Conservation (phyloP, 305 asterid genomes). For the Andrographis paniculata region DNA sequence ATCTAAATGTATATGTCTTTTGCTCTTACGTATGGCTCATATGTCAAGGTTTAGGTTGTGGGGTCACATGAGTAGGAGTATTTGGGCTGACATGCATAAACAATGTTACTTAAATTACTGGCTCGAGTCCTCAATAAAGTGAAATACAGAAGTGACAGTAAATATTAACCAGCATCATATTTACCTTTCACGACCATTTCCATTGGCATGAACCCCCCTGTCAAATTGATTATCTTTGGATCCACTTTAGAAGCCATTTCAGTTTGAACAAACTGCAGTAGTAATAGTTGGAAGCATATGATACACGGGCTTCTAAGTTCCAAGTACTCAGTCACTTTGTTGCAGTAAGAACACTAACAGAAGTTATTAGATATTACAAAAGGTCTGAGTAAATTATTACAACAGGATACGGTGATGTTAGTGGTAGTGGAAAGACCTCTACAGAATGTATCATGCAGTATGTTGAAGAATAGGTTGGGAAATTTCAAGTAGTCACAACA, state of each 20-base stretch:
- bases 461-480: background rate
- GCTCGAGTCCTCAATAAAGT: background rate
- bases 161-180: background rate
- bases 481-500: background rate
- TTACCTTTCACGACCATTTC: conserved; percentile 75
- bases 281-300: conserved; percentile 18
- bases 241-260: conserved; percentile 50
- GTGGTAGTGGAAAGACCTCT: background rate
- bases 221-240: conserved; percentile 27
- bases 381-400: background rate
- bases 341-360: background rate
- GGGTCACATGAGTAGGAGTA: too few relatives aligned
- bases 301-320: conserved; percentile 2
- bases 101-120: too few relatives aligned
- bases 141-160: background rate
- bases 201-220: conserved; percentile 81
- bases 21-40: too few relatives aligned
- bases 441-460: background rate
- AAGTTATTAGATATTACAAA: conserved; percentile 1
- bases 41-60: too few relatives aligned
- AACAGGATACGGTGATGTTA: too few relatives aligned
- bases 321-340: background rate
- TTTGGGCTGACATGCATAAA: too few relatives aligned
- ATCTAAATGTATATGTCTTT: too few relatives aligned
- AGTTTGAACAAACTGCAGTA: conserved; percentile 72